These are phyloP conservation scores for Mycogone perniciosa DNA, from an alignment of 2,329 filamentous ascomycete species.

Conservation along the genomic window DNA sequence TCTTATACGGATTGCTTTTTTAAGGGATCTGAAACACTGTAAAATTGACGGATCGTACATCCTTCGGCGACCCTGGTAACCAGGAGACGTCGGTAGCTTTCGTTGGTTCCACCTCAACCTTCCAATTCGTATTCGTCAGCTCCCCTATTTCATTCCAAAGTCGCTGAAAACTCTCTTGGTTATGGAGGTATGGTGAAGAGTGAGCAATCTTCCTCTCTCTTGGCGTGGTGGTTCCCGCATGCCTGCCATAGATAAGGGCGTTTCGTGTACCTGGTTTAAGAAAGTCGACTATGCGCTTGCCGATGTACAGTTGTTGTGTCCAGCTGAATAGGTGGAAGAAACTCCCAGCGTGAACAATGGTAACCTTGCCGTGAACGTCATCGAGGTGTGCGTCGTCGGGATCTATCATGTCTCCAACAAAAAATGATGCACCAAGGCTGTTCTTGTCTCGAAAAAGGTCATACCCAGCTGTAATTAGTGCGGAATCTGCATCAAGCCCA, in stretches of 20 bases:
- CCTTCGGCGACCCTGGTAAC: slow-evolving; percentile 22
- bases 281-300: slow-evolving; percentile 38
- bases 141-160: slow-evolving; percentile 49
- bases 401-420: slow-evolving; percentile 45
- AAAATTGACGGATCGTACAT: slow-evolving; percentile 27
- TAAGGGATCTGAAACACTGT: slow-evolving; percentile 30
- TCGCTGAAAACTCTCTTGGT: slow-evolving; percentile 42
- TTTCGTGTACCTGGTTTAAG: slow-evolving; percentile 38
- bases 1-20: not conserved
- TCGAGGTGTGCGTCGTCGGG: slow-evolving; percentile 31
- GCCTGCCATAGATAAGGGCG: slow-evolving; percentile 45
- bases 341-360: slow-evolving; percentile 42
- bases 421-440: slow-evolving; percentile 40
- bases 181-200: slow-evolving; percentile 39
- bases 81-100: slow-evolving; percentile 18
- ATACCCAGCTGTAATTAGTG: slow-evolving; percentile 54
- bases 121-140: slow-evolving; percentile 44
- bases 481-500: slow-evolving; percentile 41
- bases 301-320: slow-evolving; percentile 40
- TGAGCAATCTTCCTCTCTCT: slow-evolving; percentile 16
- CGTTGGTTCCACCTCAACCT: slow-evolving; percentile 34
- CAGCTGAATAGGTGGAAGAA: slow-evolving; percentile 47
- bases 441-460: slow-evolving; percentile 56
- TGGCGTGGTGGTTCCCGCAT: slow-evolving; percentile 36
- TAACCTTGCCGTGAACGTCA: slow-evolving; percentile 34